Base-by-base conservation (phyloP, 2,329 filamentous ascomycete genomes). In the Xylariaceae sp. region DNA sequence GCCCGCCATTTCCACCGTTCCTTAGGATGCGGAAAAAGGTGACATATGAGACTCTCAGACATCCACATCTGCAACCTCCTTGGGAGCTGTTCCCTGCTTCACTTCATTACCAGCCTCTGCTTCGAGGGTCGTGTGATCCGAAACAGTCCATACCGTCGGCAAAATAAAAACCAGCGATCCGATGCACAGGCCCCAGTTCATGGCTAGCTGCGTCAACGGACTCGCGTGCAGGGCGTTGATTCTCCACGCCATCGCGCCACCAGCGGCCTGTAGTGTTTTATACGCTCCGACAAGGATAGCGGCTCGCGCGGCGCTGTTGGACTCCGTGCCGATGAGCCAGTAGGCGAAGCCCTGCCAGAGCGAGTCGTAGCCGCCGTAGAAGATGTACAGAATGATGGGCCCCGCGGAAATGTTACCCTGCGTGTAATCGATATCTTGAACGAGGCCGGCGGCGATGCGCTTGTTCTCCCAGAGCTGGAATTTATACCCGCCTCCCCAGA, bases 301-400 rank as follows among this genome's bases (percentile, higher is more conserved):
- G 1, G 57, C 54, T 27, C 57, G 45, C 11, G 51, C 50, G 2
- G 51, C 46, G 4, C 51, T 54, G 6, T 59, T 57, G 6, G 54
- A 59, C 52, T 59, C 57, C 2, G 57, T 55, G 5, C 57, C 57
- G 4, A 59, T 59, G 34, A 59, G 54, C 57, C 54, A 59, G 47
- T 59, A 59, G 2, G 51, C 54, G 41, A 59, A 59, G 12, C 57
- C 51, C 37, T 57, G 57, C 54, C 57, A 59, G 4, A 57, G 37
- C 12, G 54, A 51, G 12, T 57, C 57, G 35, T 57, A 59, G 12
- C 51, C 54, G 3, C 54, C 57, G 12, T 57, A 59, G 40, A 57
- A 54, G 26, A 55, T 53, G 37, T 57, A 59, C 6, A 59, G 43
- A 37, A 57, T 42, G 26, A 59, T 59, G 19, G 57, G 57, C 6